A percentile compares a stretch with the other conserved stretches of the same genome.
phyloP scores from a whole-genome alignment of 495 filamentous ascomycete genomes.

The Hypomontagnella monticulosa region DNA sequence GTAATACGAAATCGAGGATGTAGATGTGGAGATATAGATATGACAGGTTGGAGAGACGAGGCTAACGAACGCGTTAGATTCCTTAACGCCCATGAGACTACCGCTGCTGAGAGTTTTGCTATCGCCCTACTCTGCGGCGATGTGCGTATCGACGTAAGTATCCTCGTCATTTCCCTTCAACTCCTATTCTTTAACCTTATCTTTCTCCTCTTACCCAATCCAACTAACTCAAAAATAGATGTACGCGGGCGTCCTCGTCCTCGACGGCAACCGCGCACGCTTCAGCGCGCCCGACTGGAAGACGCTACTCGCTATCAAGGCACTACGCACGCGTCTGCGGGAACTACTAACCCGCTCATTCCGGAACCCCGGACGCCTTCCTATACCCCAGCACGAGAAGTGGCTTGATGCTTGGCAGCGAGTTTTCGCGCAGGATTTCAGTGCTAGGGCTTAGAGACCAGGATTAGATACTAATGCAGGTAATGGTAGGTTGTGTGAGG shows the following conservation, averaged over 20 bases:
- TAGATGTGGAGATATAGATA: no score
- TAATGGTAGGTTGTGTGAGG: not conserved
- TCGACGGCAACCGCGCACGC: conserved; percentile 88
- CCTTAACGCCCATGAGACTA: conserved; percentile 92
- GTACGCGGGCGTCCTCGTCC: conserved; percentile 83
- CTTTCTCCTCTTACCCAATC: conserved; percentile 14
- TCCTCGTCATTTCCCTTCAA: not conserved
- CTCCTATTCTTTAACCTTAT: not conserved
- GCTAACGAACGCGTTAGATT: conserved; percentile 54
- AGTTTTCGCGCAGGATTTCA: conserved; percentile 55
- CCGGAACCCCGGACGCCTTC: conserved; percentile 75
- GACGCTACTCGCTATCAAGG: conserved; percentile 84
- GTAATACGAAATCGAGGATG: conserved; percentile 25
- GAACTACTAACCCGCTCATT: conserved; percentile 77
- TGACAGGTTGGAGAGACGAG: conserved; percentile 2
- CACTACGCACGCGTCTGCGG: conserved; percentile 70
- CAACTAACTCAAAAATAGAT: conserved; percentile 55
- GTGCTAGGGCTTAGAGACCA: conserved; percentile 24
- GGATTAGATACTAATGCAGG: not conserved
- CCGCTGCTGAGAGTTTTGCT: conserved; percentile 79
- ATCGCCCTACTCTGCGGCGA: conserved; percentile 88
- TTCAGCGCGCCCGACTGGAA: conserved; percentile 92
- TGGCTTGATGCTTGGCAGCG: conserved; percentile 79
- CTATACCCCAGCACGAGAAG: conserved; percentile 69
- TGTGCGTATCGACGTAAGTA: conserved; percentile 74